A percentile compares a stretch with the other conserved stretches of the same genome.
Evolutionary conservation across 177 flowering plant species (phyloP).

Genomic region (Vitis hybrid): DNA sequence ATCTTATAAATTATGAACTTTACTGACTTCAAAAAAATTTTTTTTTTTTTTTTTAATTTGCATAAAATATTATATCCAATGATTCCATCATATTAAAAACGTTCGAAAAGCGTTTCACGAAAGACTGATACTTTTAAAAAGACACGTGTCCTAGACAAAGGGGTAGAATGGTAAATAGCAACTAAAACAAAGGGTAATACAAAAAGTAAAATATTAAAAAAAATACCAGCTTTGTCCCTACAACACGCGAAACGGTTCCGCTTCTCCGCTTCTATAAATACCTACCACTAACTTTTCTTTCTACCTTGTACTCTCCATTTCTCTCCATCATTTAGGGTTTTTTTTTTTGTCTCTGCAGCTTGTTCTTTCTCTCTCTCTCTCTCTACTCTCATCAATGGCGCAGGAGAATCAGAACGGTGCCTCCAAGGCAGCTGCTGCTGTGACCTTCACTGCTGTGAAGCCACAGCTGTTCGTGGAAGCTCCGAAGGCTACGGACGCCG

Average conservation of each 20-base stretch:
- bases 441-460: slow-evolving; percentile 44
- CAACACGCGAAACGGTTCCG: slow-evolving; percentile 22
- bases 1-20: too few relatives aligned
- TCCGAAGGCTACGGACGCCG: slow-evolving; percentile 67
- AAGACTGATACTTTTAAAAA: not conserved
- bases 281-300: not conserved
- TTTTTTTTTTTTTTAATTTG: too few relatives aligned
- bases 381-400: slow-evolving; percentile 36
- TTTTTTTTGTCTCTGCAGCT: not conserved
- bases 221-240: slow-evolving; percentile 11
- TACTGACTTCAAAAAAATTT: not conserved
- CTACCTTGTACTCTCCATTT: not conserved
- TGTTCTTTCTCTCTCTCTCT: not conserved
- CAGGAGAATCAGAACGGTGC: slow-evolving; percentile 40
- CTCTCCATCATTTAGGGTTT: not conserved
- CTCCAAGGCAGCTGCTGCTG: slow-evolving; percentile 16
- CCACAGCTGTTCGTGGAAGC: slow-evolving; percentile 59
- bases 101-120: too few relatives aligned
- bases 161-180: not conserved
- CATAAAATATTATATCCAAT: too few relatives aligned
- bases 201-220: too few relatives aligned
- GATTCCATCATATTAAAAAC: too few relatives aligned
- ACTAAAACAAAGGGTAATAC: not conserved
- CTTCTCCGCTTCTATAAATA: slow-evolving; percentile 34
- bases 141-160: not conserved